These are phyloP conservation scores for Saccharomycopsis fibuligera DNA, from an alignment of 805 yeast genomes.

Conservation along the genomic window DNA sequence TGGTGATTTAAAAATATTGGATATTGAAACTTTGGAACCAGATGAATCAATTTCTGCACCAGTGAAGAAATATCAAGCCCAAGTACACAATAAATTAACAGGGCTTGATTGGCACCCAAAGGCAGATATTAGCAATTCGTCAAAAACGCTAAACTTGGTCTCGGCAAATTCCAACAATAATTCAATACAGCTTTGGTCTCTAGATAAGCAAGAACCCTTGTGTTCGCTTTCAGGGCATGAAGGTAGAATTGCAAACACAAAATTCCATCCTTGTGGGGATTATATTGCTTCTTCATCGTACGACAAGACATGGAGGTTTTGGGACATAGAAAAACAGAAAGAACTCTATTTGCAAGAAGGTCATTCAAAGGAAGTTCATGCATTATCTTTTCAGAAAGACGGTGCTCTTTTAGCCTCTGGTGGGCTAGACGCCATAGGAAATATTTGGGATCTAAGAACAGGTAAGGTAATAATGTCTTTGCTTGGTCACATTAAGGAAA, in stretches of 20 bases:
- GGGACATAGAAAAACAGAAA: slow-evolving; percentile 55
- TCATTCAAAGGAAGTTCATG: slow-evolving; percentile 66
- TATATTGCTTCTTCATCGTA: slow-evolving; percentile 66
- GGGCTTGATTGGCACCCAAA: slow-evolving; percentile 60
- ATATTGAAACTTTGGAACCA: slow-evolving; percentile 33
- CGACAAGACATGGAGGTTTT: slow-evolving; percentile 82
- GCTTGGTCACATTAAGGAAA: slow-evolving; percentile 64
- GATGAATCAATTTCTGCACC: slow-evolving; percentile 22
- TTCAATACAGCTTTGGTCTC: slow-evolving; percentile 31
- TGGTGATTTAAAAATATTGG: slow-evolving; percentile 56
- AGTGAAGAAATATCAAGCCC: slow-evolving; percentile 27
- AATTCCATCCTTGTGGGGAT: slow-evolving; percentile 58
- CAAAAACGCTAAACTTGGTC: slow-evolving; percentile 28
- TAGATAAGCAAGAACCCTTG: slow-evolving; percentile 23
- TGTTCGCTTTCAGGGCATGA: slow-evolving; percentile 38
- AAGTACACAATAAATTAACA: slow-evolving; percentile 63
- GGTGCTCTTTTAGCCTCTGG: slow-evolving; percentile 74
- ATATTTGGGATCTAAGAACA: slow-evolving; percentile 81
- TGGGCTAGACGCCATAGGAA: slow-evolving; percentile 67
- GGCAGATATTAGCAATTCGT: slow-evolving; percentile 22
- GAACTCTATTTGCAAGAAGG: slow-evolving; percentile 76
- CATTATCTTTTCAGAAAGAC: slow-evolving; percentile 61
- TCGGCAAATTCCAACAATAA: slow-evolving; percentile 43
- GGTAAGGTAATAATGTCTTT: slow-evolving; percentile 59
- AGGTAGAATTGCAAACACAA: slow-evolving; percentile 51